These are phyloP conservation scores for Berberis vulgaris DNA, from an alignment of 164 flowering plant genomes.

Conservation along the genomic window DNA sequence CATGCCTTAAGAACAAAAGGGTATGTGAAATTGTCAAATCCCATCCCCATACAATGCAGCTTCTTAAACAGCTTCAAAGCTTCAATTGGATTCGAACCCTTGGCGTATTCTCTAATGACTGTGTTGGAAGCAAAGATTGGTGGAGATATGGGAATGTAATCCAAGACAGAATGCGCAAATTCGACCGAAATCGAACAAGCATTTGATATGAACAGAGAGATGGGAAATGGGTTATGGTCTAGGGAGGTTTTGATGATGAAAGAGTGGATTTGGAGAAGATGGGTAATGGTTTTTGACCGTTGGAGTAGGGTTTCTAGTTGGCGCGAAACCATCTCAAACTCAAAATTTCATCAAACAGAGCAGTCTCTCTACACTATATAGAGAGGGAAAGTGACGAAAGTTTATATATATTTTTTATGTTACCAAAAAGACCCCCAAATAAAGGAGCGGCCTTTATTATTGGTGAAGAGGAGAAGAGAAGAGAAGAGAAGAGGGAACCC, in stretches of 20 bases:
- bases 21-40: conserved; percentile 41
- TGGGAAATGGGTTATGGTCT: conserved; percentile 16
- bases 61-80: conserved; percentile 24
- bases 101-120: conserved; percentile 30
- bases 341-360: not conserved
- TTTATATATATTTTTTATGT: no score
- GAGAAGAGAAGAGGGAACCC: no score
- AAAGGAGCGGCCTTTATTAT: no score
- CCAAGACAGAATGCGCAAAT: conserved; percentile 20
- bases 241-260: conserved; percentile 34
- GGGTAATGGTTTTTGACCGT: conserved; percentile 16
- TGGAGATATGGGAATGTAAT: conserved; percentile 19
- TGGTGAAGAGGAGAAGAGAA: no score
- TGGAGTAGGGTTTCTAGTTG: conserved; percentile 16
- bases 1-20: conserved; percentile 45
- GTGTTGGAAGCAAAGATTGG: conserved; percentile 43
- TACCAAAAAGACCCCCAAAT: no score
- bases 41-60: conserved; percentile 19
- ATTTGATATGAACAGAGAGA: conserved; percentile 22
- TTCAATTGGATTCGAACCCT: conserved; percentile 26
- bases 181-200: conserved; percentile 22
- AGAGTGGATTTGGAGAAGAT: conserved; percentile 30
- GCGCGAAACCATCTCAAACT: conserved; percentile 21
- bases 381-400: no score
- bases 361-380: not conserved